Evolutionary conservation across 2,329 filamentous ascomycete genomes (phyloP).

Genomic region (Cercospora nicotianae): DNA sequence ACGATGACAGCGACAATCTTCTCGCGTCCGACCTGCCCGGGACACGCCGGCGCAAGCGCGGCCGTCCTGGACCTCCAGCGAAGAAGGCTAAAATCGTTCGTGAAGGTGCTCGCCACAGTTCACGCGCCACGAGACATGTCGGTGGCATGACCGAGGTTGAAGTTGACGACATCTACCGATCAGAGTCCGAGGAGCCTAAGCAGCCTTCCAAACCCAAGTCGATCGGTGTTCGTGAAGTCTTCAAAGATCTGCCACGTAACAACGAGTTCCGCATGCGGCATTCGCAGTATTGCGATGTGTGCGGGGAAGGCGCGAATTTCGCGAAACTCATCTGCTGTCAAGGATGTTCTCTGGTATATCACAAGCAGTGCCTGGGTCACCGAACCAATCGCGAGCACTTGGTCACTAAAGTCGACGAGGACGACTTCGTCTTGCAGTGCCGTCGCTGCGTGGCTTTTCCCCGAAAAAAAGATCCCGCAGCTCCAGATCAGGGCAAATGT

Average conservation of each 20-base stretch:
- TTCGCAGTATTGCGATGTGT: constrained; percentile 69
- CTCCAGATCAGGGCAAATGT: constrained; percentile 72
- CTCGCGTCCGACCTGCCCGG: constrained; percentile 46
- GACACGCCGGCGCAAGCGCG: constrained; percentile 38
- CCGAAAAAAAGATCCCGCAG: constrained; percentile 65
- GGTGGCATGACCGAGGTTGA: constrained; percentile 56
- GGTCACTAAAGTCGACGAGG: constrained; percentile 77
- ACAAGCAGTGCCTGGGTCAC: constrained; percentile 77
- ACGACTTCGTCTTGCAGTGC: constrained; percentile 85
- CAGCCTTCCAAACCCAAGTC: constrained; percentile 53
- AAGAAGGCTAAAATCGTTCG: constrained; percentile 24
- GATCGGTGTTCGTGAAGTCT: constrained; percentile 68
- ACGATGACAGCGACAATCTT: constrained; percentile 30
- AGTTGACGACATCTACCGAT: constrained; percentile 58
- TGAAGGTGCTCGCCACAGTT: constrained; percentile 45
- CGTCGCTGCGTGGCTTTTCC: constrained; percentile 73
- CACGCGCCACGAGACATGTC: constrained; percentile 47
- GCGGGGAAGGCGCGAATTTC: constrained; percentile 60
- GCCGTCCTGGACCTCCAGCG: constrained; percentile 4
- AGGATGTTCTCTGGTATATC: constrained; percentile 81
- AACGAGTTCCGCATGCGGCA: constrained; percentile 71
- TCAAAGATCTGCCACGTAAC: constrained; percentile 61
- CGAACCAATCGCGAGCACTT: constrained; percentile 77
- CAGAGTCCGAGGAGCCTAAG: constrained; percentile 43
- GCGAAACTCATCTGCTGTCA: constrained; percentile 83